phyloP scores from a whole-genome alignment of 805 yeast species.

The Komagataella kurtzmanii region DNA sequence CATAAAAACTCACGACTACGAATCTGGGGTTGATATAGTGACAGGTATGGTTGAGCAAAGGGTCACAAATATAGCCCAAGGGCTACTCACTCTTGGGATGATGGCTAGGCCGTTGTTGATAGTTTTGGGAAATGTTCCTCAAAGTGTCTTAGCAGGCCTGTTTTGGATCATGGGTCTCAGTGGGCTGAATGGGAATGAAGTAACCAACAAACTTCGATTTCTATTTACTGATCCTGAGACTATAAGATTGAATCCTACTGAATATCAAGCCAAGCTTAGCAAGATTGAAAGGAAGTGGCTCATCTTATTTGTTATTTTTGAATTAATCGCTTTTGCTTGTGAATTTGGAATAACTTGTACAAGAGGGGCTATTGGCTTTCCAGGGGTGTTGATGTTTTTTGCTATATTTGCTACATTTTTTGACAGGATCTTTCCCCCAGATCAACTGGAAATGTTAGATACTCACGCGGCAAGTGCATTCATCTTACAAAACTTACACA shows the following conservation, averaged over 20 bases:
- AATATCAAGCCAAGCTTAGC: slow-evolving; percentile 10
- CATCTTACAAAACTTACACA: slow-evolving; percentile 14
- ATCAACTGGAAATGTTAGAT: slow-evolving; percentile 54
- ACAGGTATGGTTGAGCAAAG: slow-evolving; percentile 78
- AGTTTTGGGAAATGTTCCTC: slow-evolving; percentile 78
- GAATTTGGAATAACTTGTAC: slow-evolving; percentile 84
- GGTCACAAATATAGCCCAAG: slow-evolving; percentile 74
- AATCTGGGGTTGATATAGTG: slow-evolving; percentile 17
- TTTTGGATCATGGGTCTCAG: slow-evolving; percentile 88
- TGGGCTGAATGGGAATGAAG: slow-evolving; percentile 56
- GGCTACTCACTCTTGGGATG: slow-evolving; percentile 68
- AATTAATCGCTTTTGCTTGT: slow-evolving; percentile 55
- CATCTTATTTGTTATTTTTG: slow-evolving; percentile 39
- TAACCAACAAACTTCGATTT: slow-evolving; percentile 49
- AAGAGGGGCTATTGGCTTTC: slow-evolving; percentile 88
- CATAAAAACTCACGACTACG: slow-evolving; percentile 29
- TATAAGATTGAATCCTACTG: slow-evolving; percentile 2
- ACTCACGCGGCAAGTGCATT: slow-evolving; percentile 19
- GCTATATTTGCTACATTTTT: slow-evolving; percentile 51
- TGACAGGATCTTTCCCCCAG: slow-evolving; percentile 45
- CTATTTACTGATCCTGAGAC: slow-evolving; percentile 42
- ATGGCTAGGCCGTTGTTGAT: slow-evolving; percentile 82
- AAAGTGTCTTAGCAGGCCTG: slow-evolving; percentile 83
- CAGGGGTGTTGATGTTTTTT: slow-evolving; percentile 68
- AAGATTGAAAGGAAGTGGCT: slow-evolving; percentile 32